Conservation (phyloP, 2,329 filamentous ascomycete species). For the Thelonectria blattea region DNA sequence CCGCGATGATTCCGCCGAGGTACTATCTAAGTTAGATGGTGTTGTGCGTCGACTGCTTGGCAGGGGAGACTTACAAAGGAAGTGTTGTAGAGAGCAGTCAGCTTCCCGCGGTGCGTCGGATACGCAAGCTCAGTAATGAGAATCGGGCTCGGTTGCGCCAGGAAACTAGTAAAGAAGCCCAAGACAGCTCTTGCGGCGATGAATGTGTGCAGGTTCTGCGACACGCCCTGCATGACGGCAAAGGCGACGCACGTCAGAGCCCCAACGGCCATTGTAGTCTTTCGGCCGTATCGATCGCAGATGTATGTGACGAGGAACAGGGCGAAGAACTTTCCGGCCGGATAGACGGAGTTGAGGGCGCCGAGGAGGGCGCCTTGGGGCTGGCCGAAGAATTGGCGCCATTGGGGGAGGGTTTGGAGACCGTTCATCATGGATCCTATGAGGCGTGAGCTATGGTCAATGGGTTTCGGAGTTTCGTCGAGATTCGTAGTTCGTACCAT, state of each 20-base stretch:
- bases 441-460: background rate
- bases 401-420: background rate
- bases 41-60: no score
- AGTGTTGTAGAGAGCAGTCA: slow-evolving; percentile 28
- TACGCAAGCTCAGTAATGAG: slow-evolving; percentile 24
- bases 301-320: background rate
- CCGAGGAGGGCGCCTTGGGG: background rate
- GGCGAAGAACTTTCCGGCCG: background rate
- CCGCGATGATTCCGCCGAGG: slow-evolving; percentile 21
- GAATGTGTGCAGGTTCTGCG: slow-evolving; percentile 2
- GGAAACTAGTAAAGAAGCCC: slow-evolving; percentile 9
- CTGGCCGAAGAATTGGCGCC: background rate
- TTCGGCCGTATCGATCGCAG: background rate
- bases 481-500: slow-evolving; percentile 42
- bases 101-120: slow-evolving; percentile 19
- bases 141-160: slow-evolving; percentile 14
- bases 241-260: background rate
- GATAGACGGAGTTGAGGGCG: background rate
- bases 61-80: slow-evolving; percentile 31
- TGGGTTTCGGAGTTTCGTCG: background rate
- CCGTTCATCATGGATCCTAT: slow-evolving; percentile 10
- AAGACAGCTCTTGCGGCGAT: background rate
- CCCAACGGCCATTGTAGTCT: background rate
- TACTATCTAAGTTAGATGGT: slow-evolving; percentile 19
- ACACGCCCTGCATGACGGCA: background rate